These are phyloP conservation scores for Epichloe bromicola DNA, from an alignment of 2,329 filamentous ascomycete genomes.

Conservation along the genomic window DNA sequence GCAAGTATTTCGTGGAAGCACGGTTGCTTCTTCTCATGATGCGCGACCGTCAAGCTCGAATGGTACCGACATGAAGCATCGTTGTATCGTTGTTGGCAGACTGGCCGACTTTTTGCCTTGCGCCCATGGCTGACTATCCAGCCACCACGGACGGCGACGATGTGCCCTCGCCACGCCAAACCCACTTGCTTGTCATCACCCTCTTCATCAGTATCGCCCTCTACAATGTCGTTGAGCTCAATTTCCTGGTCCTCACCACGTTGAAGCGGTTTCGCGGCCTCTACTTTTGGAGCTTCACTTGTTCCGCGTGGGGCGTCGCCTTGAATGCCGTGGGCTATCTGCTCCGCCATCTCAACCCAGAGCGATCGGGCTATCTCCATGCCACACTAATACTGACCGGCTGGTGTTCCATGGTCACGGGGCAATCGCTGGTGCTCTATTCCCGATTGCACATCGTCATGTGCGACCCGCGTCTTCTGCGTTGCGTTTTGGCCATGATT, in stretches of 20 bases:
- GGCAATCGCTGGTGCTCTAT: slow-evolving; percentile 48
- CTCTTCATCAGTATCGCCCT: slow-evolving; percentile 14
- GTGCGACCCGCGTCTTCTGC: slow-evolving; percentile 33
- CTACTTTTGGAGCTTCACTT: slow-evolving; percentile 21
- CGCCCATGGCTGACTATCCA: background rate
- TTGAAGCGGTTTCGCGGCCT: slow-evolving; percentile 16
- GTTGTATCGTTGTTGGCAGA: background rate
- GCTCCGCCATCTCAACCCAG: slow-evolving; percentile 21
- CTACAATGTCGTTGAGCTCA: slow-evolving; percentile 17
- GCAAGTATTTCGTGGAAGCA: background rate
- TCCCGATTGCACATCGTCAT: slow-evolving; percentile 48
- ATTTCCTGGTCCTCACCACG: slow-evolving; percentile 14
- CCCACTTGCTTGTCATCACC: slow-evolving; percentile 6
- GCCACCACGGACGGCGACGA: background rate
- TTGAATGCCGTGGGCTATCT: slow-evolving; percentile 30
- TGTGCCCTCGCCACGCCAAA: background rate
- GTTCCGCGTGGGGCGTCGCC: slow-evolving; percentile 16
- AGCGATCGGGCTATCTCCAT: slow-evolving; percentile 7
- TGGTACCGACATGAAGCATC: background rate
- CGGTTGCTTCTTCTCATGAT: background rate
- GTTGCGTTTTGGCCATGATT: slow-evolving; percentile 42
- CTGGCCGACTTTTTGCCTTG: background rate
- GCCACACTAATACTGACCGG: slow-evolving; percentile 17
- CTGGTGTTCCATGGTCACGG: slow-evolving; percentile 41
- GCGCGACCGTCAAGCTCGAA: background rate